Evolutionary conservation across 129 eudicot genomes (phyloP).

Genomic region (Arctium lappa): DNA sequence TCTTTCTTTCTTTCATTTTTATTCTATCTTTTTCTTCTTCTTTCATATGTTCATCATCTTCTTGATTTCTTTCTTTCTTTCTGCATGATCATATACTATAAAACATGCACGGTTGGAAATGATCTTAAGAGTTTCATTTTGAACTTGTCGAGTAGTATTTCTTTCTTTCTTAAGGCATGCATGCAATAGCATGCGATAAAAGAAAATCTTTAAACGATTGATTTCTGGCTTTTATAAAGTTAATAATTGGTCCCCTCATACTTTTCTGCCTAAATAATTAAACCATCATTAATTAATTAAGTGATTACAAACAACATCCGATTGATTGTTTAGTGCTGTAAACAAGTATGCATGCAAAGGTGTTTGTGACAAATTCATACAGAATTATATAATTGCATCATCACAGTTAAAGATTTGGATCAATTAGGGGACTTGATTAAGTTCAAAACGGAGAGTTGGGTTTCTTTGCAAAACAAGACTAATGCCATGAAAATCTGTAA

Average conservation of each 20-base stretch:
- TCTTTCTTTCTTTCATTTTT: background rate
- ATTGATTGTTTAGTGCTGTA: conserved; percentile 4
- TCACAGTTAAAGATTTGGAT: background rate
- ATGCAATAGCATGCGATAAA: too few species aligned
- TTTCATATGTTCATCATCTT: too few species aligned
- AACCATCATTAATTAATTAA: background rate
- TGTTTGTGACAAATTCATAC: background rate
- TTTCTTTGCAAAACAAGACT: background rate
- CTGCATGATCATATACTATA: too few species aligned
- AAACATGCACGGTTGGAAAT: background rate
- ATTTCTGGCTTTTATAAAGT: too few species aligned
- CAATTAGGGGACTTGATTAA: background rate
- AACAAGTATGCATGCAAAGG: background rate
- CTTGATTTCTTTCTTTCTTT: too few species aligned
- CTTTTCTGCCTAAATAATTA: background rate
- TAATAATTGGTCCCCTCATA: background rate
- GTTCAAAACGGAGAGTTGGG: background rate
- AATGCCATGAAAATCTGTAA: background rate
- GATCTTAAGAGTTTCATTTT: background rate
- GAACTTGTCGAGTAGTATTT: too few species aligned
- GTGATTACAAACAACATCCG: background rate
- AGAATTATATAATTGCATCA: background rate
- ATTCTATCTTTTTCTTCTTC: too few species aligned
- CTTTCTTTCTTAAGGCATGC: background rate
- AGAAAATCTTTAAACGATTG: too few species aligned